A percentile compares a stretch with the other conserved stretches of the same genome.
These are phyloP conservation scores for Misopates orontium DNA, from an alignment of 257 asterid species.

Conservation along the genomic window DNA sequence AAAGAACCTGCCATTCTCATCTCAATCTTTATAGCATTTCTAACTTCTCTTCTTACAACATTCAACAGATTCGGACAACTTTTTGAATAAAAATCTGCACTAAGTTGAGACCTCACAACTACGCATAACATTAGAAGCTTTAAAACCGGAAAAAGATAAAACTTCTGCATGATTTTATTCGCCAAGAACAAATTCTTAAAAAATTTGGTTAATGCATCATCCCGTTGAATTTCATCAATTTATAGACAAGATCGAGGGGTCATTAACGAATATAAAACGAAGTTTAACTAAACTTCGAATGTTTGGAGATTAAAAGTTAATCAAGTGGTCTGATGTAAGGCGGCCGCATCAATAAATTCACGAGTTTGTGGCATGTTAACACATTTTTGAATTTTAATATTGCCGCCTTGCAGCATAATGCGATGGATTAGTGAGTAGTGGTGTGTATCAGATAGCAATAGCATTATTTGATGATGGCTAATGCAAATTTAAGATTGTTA, in stretches of 20 bases:
- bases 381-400: too few species aligned
- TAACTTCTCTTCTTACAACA: conserved; percentile 56
- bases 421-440: too few species aligned
- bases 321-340: conserved; percentile 34
- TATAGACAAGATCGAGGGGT: conserved; percentile 34
- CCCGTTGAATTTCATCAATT: conserved; percentile 12
- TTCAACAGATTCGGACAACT: conserved; percentile 55
- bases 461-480: too few species aligned
- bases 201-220: too few species aligned
- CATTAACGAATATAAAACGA: conserved; percentile 19
- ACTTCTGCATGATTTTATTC: conserved; percentile 33
- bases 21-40: conserved; percentile 61
- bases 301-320: conserved; percentile 18
- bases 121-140: conserved; percentile 35
- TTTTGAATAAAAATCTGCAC: conserved; percentile 47
- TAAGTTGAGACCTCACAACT: conserved; percentile 54
- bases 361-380: too few species aligned
- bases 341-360: conserved; percentile 17
- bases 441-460: too few species aligned
- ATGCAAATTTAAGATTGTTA: too few species aligned
- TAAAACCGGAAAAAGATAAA: conserved; percentile 23
- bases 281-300: conserved; percentile 14
- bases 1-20: conserved; percentile 85
- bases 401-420: too few species aligned
- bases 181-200: neutral